phyloP scores from a whole-genome alignment of 2,329 filamentous ascomycete genomes.

The Aureobasidium sp. region DNA sequence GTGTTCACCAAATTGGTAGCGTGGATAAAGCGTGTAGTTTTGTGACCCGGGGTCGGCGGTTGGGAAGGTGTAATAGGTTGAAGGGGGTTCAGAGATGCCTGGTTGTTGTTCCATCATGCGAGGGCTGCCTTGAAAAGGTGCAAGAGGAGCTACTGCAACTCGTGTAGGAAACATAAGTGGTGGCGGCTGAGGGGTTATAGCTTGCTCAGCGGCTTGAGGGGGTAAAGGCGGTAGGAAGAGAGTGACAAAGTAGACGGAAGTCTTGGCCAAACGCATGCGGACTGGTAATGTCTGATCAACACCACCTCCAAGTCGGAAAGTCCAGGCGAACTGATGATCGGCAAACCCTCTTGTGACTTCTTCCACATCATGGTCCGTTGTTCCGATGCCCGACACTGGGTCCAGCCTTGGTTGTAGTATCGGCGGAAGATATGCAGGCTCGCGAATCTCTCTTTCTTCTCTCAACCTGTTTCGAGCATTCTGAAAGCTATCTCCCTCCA shows the following conservation, averaged over 20 bases:
- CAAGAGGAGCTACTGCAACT: background rate
- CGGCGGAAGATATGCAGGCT: constrained; percentile 42
- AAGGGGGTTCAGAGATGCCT: constrained; percentile 18
- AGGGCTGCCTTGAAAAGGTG: constrained; percentile 3
- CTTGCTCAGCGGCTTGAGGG: constrained; percentile 17
- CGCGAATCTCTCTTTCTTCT: constrained; percentile 38
- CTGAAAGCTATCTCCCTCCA: constrained; percentile 35
- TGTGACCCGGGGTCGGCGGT: background rate
- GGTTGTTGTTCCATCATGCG: constrained; percentile 2
- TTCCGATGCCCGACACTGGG: constrained; percentile 31
- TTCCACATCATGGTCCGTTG: constrained; percentile 36
- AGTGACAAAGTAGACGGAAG: constrained; percentile 38
- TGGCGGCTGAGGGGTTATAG: background rate
- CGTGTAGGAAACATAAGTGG: background rate
- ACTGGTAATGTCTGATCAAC: constrained; percentile 28
- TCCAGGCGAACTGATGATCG: constrained; percentile 33
- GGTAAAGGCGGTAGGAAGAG: constrained; percentile 30
- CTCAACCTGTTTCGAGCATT: constrained; percentile 36
- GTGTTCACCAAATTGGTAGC: constrained; percentile 11
- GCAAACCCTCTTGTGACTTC: constrained; percentile 35
- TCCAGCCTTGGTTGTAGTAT: constrained; percentile 37
- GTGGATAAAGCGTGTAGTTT: background rate
- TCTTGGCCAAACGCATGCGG: constrained; percentile 33
- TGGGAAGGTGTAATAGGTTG: background rate
- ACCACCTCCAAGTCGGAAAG: constrained; percentile 28